Percentiles rank a stretch among this genome's conserved stretches.
Evolutionary conservation across 176 grass and related monocot species (phyloP).

Genomic region (Ampelocalamus luodianensis): DNA sequence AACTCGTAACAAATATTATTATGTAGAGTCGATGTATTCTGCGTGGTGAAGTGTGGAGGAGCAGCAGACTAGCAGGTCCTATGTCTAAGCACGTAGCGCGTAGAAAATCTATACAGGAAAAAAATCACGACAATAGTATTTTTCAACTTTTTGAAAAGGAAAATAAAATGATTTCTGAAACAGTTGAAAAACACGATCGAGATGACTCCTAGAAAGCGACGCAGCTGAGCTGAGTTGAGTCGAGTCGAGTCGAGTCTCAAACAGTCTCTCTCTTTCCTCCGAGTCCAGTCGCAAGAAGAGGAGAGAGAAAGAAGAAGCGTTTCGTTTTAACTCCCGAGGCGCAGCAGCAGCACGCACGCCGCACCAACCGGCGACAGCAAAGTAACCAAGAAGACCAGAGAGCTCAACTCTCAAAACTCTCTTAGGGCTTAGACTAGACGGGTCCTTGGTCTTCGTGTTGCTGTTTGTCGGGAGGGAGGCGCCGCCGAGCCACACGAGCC

Average conservation of each 20-base stretch:
- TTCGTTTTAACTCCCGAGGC: slow-evolving; percentile 52
- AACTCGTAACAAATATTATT: too few species aligned
- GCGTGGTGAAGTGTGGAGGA: too few species aligned
- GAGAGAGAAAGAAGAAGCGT: slow-evolving; percentile 24
- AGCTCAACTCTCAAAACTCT: background rate
- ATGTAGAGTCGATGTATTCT: too few species aligned
- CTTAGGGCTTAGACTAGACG: background rate
- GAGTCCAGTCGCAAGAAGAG: background rate
- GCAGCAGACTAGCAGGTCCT: too few species aligned
- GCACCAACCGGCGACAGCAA: slow-evolving; percentile 33
- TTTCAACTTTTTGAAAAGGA: background rate
- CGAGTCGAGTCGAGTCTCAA: too few species aligned
- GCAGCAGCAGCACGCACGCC: slow-evolving; percentile 41
- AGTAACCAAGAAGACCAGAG: background rate
- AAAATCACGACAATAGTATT: background rate
- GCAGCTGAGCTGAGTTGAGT: too few species aligned
- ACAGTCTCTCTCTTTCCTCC: background rate
- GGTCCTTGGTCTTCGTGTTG: slow-evolving; percentile 42
- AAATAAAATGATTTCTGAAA: background rate
- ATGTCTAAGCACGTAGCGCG: too few species aligned
- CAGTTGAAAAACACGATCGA: too few species aligned
- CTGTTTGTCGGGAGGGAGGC: slow-evolving; percentile 42
- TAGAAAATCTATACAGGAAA: too few species aligned
- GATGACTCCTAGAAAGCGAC: too few species aligned
- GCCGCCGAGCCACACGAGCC: slow-evolving; percentile 14